A percentile compares a stretch with the other conserved stretches of the same genome.
phyloP scores from a whole-genome alignment of 345 rosid species.

The Citrus unshiu region DNA sequence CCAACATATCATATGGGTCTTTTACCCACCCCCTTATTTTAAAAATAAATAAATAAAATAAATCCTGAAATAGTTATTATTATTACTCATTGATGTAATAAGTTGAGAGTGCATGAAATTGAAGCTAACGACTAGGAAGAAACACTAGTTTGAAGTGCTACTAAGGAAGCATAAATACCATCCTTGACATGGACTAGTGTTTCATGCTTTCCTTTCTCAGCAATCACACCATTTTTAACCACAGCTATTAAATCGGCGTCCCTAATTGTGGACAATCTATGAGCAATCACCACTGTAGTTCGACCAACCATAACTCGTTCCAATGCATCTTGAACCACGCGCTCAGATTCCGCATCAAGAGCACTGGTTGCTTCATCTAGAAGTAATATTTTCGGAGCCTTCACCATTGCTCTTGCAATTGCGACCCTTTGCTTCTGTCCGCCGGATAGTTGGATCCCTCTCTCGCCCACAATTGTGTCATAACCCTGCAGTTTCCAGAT shows the following conservation, averaged over 20 bases:
- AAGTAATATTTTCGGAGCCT: neutral
- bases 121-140: neutral
- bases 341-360: neutral
- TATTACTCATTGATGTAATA: no score
- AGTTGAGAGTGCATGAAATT: no score
- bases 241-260: neutral
- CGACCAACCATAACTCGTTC: neutral
- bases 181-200: neutral
- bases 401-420: neutral
- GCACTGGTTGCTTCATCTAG: neutral
- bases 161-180: neutral
- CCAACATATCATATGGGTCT: neutral
- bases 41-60: no score
- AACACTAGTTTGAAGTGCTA: neutral
- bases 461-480: neutral
- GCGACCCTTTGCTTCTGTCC: neutral
- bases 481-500: neutral
- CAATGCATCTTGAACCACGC: neutral
- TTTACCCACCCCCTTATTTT: no score
- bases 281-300: neutral
- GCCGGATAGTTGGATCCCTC: neutral
- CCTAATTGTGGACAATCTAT: neutral
- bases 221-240: neutral
- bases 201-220: neutral
- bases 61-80: neutral